These are phyloP conservation scores for Candida pseudocylindracea DNA, from an alignment of 1,139 yeast species.

Conservation along the genomic window DNA sequence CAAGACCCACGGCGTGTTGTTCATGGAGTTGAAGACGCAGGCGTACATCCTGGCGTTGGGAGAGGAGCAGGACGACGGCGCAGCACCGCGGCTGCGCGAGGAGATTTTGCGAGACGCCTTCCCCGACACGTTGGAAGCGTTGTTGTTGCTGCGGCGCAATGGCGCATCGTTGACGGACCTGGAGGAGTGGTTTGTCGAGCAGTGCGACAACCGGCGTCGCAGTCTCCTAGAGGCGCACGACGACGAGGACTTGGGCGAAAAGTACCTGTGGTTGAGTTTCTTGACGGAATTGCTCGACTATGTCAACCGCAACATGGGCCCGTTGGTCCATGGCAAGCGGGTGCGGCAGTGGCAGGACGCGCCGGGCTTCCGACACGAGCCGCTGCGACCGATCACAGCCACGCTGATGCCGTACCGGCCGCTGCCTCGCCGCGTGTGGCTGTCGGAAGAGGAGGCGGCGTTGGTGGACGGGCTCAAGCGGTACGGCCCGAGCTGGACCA, in stretches of 20 bases:
- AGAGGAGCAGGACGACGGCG: conserved; percentile 30
- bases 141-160: conserved; percentile 24
- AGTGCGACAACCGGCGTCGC: conserved; percentile 50
- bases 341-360: conserved; percentile 12
- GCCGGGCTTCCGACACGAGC: not conserved
- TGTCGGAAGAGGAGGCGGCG: conserved; percentile 74
- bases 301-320: conserved; percentile 52
- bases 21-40: conserved; percentile 78
- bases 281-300: conserved; percentile 58
- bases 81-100: conserved; percentile 20
- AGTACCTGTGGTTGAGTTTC: conserved; percentile 57
- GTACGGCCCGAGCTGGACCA: conserved; percentile 87
- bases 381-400: conserved; percentile 2
- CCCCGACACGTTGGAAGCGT: conserved; percentile 38
- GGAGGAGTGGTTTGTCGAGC: conserved; percentile 44
- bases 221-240: conserved; percentile 26
- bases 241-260: conserved; percentile 22
- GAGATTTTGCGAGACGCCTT: conserved; percentile 62
- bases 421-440: conserved; percentile 41
- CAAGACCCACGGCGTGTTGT: conserved; percentile 62
- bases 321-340: conserved; percentile 47
- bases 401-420: conserved; percentile 9
- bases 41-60: conserved; percentile 70
- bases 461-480: conserved; percentile 59
- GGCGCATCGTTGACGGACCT: conserved; percentile 29